Evolutionary conservation across 192 early-diverging fungal species (phyloP).

Genomic region (Coemansia umbellata): DNA sequence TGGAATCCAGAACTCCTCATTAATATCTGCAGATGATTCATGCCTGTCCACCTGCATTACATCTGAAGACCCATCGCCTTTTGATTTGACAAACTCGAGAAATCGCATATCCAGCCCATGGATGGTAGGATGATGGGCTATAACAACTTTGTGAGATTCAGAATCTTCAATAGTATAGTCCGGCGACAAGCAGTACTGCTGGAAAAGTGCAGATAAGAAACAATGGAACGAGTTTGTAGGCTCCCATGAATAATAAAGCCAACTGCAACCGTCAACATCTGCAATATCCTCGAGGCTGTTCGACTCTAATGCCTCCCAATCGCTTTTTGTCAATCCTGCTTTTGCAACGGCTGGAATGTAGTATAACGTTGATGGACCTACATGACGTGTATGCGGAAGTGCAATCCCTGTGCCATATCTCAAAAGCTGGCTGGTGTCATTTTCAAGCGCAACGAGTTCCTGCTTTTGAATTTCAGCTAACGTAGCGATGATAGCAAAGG

Average conservation of each 20-base stretch:
- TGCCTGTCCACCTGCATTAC: constrained; percentile 19
- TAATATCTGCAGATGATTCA: background rate
- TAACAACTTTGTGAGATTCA: constrained; percentile 10
- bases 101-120: constrained; percentile 32
- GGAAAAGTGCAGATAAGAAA: constrained; percentile 17
- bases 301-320: constrained; percentile 12
- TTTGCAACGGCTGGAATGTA: constrained; percentile 18
- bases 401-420: constrained; percentile 32
- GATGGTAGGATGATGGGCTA: constrained; percentile 24
- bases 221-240: constrained; percentile 21
- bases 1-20: constrained; percentile 24
- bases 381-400: constrained; percentile 32
- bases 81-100: constrained; percentile 7
- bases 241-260: constrained; percentile 44
- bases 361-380: constrained; percentile 36
- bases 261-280: constrained; percentile 15
- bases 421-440: constrained; percentile 19
- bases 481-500: constrained; percentile 33
- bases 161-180: constrained; percentile 26
- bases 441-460: constrained; percentile 25
- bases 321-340: constrained; percentile 3
- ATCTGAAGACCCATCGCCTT: background rate
- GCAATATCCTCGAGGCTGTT: constrained; percentile 9
- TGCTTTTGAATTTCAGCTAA: constrained; percentile 36
- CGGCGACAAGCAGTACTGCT: constrained; percentile 18